phyloP scores from a whole-genome alignment of 768 basidiomycete species.

The Crassisporium funariophilum region DNA sequence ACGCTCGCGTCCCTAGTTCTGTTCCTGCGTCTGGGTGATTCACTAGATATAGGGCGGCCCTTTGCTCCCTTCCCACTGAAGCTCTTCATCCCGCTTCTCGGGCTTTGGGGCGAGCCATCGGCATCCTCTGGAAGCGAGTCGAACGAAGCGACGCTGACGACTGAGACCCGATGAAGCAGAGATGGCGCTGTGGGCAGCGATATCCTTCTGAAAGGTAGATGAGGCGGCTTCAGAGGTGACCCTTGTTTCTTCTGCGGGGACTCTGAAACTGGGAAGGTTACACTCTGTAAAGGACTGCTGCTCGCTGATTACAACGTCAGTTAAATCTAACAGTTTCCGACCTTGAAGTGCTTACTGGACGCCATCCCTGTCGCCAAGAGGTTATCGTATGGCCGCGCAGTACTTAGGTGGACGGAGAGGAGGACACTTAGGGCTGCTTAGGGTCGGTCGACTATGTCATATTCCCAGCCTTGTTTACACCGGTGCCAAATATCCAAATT shows the following conservation, averaged over 20 bases:
- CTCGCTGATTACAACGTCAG: not conserved
- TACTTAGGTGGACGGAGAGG: too few species aligned
- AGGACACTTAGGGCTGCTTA: too few species aligned
- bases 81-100: conserved; percentile 11
- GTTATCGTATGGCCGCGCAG: not conserved
- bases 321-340: not conserved
- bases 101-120: conserved; percentile 20
- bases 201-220: conserved; percentile 66
- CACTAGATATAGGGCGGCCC: conserved; percentile 38
- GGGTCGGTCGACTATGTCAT: too few species aligned
- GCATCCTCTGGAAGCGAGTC: conserved; percentile 68
- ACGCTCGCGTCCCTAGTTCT: conserved; percentile 39
- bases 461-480: too few species aligned
- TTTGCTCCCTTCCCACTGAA: conserved; percentile 24
- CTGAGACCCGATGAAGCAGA: conserved; percentile 59
- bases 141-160: conserved; percentile 72
- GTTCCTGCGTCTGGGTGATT: conserved; percentile 40
- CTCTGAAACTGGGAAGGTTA: conserved; percentile 31
- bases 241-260: conserved; percentile 20
- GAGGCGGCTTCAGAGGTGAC: conserved; percentile 42
- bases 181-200: conserved; percentile 58
- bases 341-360: not conserved
- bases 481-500: too few species aligned
- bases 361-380: not conserved
- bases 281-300: conserved; percentile 8